These are phyloP conservation scores for Rubia peregrina DNA, from an alignment of 305 asterid genomes.

Conservation along the genomic window DNA sequence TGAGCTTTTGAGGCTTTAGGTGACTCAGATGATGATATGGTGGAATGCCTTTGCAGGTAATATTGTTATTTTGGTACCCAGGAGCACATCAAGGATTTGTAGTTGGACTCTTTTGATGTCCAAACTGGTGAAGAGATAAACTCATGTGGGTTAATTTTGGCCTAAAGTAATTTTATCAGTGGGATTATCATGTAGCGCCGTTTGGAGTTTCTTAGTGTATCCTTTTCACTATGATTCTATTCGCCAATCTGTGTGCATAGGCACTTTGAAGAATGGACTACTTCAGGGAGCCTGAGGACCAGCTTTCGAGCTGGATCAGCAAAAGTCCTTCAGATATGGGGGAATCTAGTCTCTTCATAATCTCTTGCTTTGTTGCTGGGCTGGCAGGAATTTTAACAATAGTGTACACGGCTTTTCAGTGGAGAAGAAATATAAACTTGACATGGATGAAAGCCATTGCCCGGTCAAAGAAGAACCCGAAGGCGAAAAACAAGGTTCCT, in stretches of 20 bases:
- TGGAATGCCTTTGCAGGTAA: constrained; percentile 7
- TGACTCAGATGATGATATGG: constrained; percentile 3
- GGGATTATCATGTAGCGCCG: not conserved
- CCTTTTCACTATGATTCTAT: constrained; percentile 9
- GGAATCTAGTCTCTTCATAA: constrained; percentile 57
- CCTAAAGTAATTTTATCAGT: not conserved
- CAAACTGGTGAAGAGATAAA: not conserved
- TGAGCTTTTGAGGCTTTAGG: not conserved
- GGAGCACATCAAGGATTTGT: not conserved
- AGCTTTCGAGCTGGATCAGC: constrained; percentile 62
- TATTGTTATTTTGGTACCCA: not conserved
- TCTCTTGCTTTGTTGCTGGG: constrained; percentile 72
- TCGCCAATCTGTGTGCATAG: constrained; percentile 8
- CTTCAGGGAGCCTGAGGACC: constrained; percentile 52
- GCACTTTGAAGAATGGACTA: constrained; percentile 58
- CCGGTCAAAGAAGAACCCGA: constrained; percentile 86
- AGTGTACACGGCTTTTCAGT: constrained; percentile 74
- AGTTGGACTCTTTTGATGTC: not conserved
- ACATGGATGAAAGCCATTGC: constrained; percentile 98
- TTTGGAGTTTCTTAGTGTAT: not conserved
- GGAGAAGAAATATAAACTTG: constrained; percentile 82
- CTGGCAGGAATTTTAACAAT: constrained; percentile 71
- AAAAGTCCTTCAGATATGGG: constrained; percentile 65
- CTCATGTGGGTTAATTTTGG: not conserved
- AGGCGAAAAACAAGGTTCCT: constrained; percentile 61